phyloP scores from a whole-genome alignment of 306 rosid genomes.

The Cicer cuneatum region DNA sequence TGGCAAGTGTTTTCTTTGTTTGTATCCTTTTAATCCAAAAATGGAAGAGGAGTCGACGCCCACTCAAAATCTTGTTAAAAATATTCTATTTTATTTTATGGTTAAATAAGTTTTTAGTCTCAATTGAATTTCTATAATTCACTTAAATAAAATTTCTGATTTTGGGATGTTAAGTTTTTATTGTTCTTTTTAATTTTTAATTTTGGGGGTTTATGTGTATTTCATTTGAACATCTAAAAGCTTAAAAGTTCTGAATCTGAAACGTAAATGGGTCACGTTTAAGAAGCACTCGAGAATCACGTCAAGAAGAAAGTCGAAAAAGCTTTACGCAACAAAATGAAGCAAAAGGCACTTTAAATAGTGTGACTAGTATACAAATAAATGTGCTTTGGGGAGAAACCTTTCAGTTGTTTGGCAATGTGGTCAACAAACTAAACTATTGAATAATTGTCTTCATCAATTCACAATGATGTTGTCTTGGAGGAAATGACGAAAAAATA shows the following conservation, averaged over 20 bases:
- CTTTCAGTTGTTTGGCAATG: slow-evolving; percentile 83
- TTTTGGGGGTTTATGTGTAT: too few species aligned
- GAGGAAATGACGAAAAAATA: slow-evolving; percentile 85
- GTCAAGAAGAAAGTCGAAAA: slow-evolving; percentile 98
- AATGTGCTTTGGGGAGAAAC: slow-evolving; percentile 81
- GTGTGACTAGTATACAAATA: slow-evolving; percentile 71
- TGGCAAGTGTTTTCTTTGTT: neutral
- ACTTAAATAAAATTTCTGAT: too few species aligned
- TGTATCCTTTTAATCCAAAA: neutral
- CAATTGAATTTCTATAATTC: too few species aligned
- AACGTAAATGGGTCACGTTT: slow-evolving; percentile 67
- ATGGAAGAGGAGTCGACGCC: too few species aligned
- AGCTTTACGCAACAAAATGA: slow-evolving; percentile 96
- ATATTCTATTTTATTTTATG: too few species aligned
- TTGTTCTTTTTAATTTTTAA: too few species aligned
- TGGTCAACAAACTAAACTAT: slow-evolving; percentile 73
- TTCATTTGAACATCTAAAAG: too few species aligned
- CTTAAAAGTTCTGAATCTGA: neutral
- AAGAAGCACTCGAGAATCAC: slow-evolving; percentile 91
- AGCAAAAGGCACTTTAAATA: slow-evolving; percentile 81
- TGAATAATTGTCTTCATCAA: slow-evolving; percentile 86
- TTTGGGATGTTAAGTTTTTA: too few species aligned
- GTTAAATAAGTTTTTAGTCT: too few species aligned
- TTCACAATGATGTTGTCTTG: slow-evolving; percentile 64
- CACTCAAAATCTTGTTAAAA: too few species aligned